A percentile compares a stretch with the other conserved stretches of the same genome.
phyloP scores from a whole-genome alignment of 108 stramenopile species.

The Conticribra guillardii region DNA sequence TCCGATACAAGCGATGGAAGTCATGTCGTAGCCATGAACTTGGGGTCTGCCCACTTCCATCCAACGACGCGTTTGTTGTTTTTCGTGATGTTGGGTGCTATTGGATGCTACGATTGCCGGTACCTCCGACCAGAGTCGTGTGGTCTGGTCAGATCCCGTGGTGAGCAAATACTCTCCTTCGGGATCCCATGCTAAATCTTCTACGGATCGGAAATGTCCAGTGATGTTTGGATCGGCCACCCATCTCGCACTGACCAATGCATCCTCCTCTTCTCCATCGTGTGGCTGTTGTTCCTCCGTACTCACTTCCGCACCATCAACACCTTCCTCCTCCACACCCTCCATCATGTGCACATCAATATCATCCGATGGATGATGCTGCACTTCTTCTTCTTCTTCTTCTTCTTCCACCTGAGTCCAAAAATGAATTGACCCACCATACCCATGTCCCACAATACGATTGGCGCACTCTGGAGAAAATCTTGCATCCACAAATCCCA shows the following conservation, averaged over 20 bases:
- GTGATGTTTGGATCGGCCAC: constrained; percentile 78
- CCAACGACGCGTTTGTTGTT: constrained; percentile 65
- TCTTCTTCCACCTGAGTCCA: constrained; percentile 47
- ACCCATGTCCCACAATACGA: constrained; percentile 80
- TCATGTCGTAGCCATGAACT: constrained; percentile 89
- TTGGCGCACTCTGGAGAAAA: constrained; percentile 52
- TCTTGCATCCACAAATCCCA: constrained; percentile 71
- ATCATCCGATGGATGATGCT: constrained; percentile 9
- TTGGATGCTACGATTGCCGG: constrained; percentile 12
- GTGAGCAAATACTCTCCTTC: constrained; percentile 81
- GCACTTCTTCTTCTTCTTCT: constrained; percentile 34
- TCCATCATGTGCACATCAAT: constrained; percentile 5
- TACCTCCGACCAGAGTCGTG: constrained; percentile 79
- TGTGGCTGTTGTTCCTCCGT: too few relatives aligned
- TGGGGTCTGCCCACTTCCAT: constrained; percentile 85
- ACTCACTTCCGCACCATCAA: too few relatives aligned
- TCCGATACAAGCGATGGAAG: constrained; percentile 69
- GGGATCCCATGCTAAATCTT: constrained; percentile 83
- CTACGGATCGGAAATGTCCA: constrained; percentile 80
- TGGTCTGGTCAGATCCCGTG: constrained; percentile 81
- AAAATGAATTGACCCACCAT: constrained; percentile 85
- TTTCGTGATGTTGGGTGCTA: too few relatives aligned
- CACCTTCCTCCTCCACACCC: constrained; percentile 44
- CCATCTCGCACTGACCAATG: constrained; percentile 56
- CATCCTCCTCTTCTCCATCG: constrained; percentile 43